Conservation (phyloP, 179 eudicot genomes). For the Silene noctiflora region DNA sequence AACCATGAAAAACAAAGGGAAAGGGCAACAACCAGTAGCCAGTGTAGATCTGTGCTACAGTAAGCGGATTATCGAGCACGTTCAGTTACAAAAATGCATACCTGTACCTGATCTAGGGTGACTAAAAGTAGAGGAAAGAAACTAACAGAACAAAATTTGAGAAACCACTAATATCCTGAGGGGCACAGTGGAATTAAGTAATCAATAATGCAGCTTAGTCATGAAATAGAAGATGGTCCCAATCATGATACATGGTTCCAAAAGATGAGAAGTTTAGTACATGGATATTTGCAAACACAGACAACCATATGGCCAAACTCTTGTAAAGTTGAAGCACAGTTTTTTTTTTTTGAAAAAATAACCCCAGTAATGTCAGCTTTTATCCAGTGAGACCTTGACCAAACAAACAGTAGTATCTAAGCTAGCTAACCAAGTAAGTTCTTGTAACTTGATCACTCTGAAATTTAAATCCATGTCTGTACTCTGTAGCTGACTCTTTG, state of each 20-base stretch:
- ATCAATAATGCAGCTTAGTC: neutral
- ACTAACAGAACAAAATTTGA: neutral
- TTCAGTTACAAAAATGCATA: neutral
- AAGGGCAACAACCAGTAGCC: constrained; percentile 14
- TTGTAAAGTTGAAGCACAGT: no score
- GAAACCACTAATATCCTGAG: no score
- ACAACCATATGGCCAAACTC: neutral
- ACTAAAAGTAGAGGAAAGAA: neutral
- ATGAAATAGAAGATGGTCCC: neutral
- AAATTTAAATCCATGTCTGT: neutral
- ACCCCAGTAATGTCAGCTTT: neutral
- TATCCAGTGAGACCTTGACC: neutral
- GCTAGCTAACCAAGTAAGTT: neutral
- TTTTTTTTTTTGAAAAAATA: no score
- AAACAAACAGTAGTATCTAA: neutral
- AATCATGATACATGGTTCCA: neutral
- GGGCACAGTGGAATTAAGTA: neutral
- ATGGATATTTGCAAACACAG: neutral
- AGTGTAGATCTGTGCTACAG: neutral
- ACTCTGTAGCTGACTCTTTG: neutral
- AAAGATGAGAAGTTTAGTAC: neutral
- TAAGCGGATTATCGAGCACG: constrained; percentile 2
- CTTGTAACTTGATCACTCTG: neutral
- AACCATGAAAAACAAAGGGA: neutral
- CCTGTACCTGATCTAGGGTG: neutral